These are phyloP conservation scores for Cytospora schulzeri DNA, from an alignment of 2,329 filamentous ascomycete species.

Conservation along the genomic window DNA sequence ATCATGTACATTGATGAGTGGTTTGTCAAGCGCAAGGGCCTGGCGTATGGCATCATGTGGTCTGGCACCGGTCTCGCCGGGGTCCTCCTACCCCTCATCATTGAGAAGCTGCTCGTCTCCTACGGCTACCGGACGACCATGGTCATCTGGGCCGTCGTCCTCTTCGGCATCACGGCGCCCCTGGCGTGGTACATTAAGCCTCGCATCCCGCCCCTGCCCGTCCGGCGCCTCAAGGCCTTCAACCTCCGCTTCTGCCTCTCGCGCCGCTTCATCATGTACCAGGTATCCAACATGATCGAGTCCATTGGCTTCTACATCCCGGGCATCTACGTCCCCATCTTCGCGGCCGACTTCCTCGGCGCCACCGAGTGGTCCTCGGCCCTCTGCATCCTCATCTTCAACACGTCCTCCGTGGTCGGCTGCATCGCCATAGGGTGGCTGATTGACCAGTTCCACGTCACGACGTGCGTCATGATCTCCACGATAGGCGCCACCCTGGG, in stretches of 20 bases:
- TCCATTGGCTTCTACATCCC: conserved; percentile 65
- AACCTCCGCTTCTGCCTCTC: conserved; percentile 54
- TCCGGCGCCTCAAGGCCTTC: conserved; percentile 42
- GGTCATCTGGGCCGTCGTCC: conserved; percentile 53
- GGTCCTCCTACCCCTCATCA: conserved; percentile 53
- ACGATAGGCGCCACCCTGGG: conserved; percentile 57
- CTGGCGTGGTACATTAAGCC: conserved; percentile 61
- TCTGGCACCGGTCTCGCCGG: conserved; percentile 55
- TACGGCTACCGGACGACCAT: conserved; percentile 58
- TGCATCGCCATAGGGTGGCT: conserved; percentile 60
- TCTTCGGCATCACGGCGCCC: conserved; percentile 55
- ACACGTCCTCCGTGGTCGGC: conserved; percentile 61
- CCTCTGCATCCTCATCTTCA: conserved; percentile 60
- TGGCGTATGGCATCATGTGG: conserved; percentile 68
- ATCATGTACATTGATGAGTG: conserved; percentile 64
- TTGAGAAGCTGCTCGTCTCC: conserved; percentile 52
- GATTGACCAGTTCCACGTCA: conserved; percentile 56
- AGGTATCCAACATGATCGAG: conserved; percentile 59
- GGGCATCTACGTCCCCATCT: conserved; percentile 62
- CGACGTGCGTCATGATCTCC: conserved; percentile 58
- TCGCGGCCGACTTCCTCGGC: conserved; percentile 52
- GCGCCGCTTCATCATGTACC: conserved; percentile 59
- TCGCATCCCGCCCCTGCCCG: conserved; percentile 49
- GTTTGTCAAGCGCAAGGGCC: conserved; percentile 59
- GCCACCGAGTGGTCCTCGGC: conserved; percentile 53